Base-by-base conservation (phyloP, 768 basidiomycete species). In the Leucocoprinus birnbaumii region DNA sequence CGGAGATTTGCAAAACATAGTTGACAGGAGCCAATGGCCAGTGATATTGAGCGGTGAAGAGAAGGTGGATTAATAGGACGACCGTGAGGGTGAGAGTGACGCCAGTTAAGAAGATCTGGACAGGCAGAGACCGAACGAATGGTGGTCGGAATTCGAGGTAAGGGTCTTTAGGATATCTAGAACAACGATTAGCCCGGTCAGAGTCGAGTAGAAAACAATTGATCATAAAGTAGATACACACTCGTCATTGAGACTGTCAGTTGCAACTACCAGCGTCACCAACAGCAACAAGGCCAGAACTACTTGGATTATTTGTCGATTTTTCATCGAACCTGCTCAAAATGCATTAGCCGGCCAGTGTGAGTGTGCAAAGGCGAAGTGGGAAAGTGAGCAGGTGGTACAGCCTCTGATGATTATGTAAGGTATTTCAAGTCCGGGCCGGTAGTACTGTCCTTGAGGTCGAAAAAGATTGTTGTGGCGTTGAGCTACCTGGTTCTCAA, bases 41-140 rank as follows among this genome's bases (percentile, higher is more conserved):
- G 69, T 99, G 97, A 60, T 96, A 98, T 66, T 96, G 93, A 0
- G 88, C 89, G 3, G 97, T 98, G 73, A 99, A 97, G 56, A 94
- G 68, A 60, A 99, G 85, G 62, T 98, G 94, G 54, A 97, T 84
- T 62, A 97, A 78, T 41, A 99, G 85, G 18, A 96, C 87, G 43
- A 80, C 76, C 43, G 90, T 82, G 57, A 98, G 83, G 9, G 96
- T 91, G 58, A 96, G 73, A 4, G 92, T 83, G 58, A 97, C 81
- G 44, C 93, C 93, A 1, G 84, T 86, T 50, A 96, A 73, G 56
- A 97, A 79, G 48, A 98, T 83, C 65, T 99, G 97, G 0, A 96
- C 82, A 2, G 96, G 94, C 14, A 98, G 81, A 0, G 95, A 94
- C 58, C 87, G 86, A 5, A 87, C 86, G 64, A 97, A 98, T 0